Evolutionary conservation across 306 rosid species (phyloP).

Genomic region (Cicer cuneatum): DNA sequence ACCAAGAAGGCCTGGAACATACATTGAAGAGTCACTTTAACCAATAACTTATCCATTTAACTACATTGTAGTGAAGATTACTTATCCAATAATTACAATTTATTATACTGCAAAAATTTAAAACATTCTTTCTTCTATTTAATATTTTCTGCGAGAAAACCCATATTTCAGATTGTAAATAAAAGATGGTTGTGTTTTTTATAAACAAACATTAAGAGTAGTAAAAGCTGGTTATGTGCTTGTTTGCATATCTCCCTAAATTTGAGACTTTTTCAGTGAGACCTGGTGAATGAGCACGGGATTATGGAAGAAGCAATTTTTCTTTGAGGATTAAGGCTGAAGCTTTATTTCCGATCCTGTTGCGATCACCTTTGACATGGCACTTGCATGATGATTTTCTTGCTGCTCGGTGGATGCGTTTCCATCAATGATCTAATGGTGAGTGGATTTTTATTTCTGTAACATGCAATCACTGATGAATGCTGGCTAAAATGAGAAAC

Average conservation of each 20-base stretch:
- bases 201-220: background rate
- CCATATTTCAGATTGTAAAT: conserved; percentile 19
- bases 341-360: conserved; percentile 21
- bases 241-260: conserved; percentile 39
- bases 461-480: conserved; percentile 25
- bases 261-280: conserved; percentile 43
- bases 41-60: no score
- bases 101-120: conserved; percentile 3
- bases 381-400: conserved; percentile 2
- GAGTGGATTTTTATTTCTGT: conserved; percentile 19
- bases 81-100: background rate
- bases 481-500: conserved; percentile 32
- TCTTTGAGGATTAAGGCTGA: conserved; percentile 36
- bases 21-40: no score
- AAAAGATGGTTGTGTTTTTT: conserved; percentile 1
- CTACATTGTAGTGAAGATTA: background rate
- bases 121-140: background rate
- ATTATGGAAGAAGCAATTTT: conserved; percentile 35
- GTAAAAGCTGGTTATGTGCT: conserved; percentile 14
- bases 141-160: background rate
- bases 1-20: no score
- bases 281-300: conserved; percentile 46
- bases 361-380: conserved; percentile 22
- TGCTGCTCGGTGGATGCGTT: conserved; percentile 34
- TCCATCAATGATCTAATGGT: conserved; percentile 13